Evolutionary conservation across 495 filamentous ascomycete genomes (phyloP), one percentile per base, ranked within the genome.

Genomic region (Hyaloscypha variabilis): DNA sequence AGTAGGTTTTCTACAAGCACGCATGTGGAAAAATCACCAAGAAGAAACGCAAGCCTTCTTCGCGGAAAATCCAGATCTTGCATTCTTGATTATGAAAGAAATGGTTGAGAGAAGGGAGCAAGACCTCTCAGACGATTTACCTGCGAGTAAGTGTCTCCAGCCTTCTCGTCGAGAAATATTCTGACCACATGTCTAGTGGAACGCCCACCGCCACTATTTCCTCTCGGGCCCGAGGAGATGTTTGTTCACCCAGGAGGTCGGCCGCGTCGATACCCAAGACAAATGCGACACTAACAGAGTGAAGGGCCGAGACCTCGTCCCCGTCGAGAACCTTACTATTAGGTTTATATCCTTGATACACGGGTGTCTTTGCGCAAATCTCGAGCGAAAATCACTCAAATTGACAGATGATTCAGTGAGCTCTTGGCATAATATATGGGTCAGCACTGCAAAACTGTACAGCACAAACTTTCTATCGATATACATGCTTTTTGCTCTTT

Each of bases 1-100:
- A 26, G 77, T 80, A 1, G 80, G 77, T 0, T 81, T 81, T 63
- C 66, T 82, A 8, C 74, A 77, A 66, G 76, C 78, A 29, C 34
- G 67, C 3, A 51, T 77, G 8, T 80, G 75, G 75, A 67, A 74
- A 17, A 68, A 71, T 13, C 57, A 63, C 19, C 75, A 72, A 21
- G 71, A 76, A 1, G 74, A 75, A 51, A 76, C 79, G 0, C 42
- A 70, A 28, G 67, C 66, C 0, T 82, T 79, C 29, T 65, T 79
- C 54, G 28, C 70, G 3, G 72, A 63, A 6, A 72, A 80, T 58
- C 78, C 80, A 10, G 77, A 79, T 57, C 74, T 81, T 13, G 72
- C 77, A 0, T 64, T 72, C 21, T 63, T 78, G 1, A 67, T 82
- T 58, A 72, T 81, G 60, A 69, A 69, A 50, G 80, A 82, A 68